These are phyloP conservation scores for Coemansia sp. DNA, from an alignment of 192 early-diverging fungal species.

Conservation along the genomic window DNA sequence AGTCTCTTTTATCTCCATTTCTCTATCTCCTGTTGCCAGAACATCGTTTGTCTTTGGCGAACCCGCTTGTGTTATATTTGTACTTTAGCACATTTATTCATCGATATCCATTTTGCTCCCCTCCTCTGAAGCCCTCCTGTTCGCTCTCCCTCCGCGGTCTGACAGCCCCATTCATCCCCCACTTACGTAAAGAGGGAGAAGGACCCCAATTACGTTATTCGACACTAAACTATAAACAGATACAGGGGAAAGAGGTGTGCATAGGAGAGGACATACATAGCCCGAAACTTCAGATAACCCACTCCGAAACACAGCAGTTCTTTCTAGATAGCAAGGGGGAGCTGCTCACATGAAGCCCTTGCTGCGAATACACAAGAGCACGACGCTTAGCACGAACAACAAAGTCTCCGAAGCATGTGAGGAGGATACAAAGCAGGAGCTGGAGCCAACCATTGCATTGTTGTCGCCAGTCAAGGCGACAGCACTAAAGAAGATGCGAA, in stretches of 20 bases:
- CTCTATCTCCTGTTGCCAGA: too few relatives aligned
- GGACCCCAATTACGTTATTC: not conserved
- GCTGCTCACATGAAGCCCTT: not conserved
- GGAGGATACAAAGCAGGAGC: not conserved
- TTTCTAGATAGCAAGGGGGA: not conserved
- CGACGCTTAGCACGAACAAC: not conserved
- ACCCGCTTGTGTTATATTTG: too few relatives aligned
- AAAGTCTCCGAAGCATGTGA: not conserved
- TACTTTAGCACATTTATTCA: too few relatives aligned
- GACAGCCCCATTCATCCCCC: not conserved
- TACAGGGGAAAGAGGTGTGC: not conserved
- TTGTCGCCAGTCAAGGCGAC: slow-evolving; percentile 24
- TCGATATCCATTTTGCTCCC: not conserved
- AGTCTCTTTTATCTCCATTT: too few relatives aligned
- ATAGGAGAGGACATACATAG: not conserved
- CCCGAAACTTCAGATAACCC: not conserved
- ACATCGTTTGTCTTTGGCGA: too few relatives aligned
- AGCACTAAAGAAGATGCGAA: slow-evolving; percentile 25
- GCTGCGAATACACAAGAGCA: not conserved
- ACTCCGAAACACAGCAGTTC: not conserved
- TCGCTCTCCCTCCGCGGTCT: not conserved
- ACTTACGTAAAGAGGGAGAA: not conserved
- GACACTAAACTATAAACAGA: not conserved
- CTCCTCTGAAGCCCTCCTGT: not conserved
- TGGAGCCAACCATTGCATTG: not conserved